A percentile compares a stretch with the other conserved stretches of the same genome.
Conservation (phyloP, 2,329 filamentous ascomycete genomes). For the Proliferodiscus dingleyae region DNA sequence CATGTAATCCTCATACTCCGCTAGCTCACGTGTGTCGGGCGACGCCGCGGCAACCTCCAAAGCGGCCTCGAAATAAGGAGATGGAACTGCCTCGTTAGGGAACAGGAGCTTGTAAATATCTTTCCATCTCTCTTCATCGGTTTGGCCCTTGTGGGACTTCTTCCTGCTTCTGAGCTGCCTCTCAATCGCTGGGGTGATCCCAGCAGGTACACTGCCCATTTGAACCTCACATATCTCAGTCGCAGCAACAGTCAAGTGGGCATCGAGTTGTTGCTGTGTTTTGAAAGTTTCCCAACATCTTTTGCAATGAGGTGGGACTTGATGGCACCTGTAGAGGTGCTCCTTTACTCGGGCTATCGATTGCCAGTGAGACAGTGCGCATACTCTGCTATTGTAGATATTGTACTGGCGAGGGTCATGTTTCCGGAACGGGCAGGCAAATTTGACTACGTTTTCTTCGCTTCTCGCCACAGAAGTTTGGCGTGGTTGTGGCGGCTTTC, state of each 20-base stretch:
- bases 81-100: conserved; percentile 12
- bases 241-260: conserved; percentile 10
- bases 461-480: background rate
- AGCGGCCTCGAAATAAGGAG: conserved; percentile 13
- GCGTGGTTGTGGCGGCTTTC: conserved; percentile 1
- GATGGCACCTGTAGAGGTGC: conserved; percentile 16
- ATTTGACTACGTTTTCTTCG: conserved; percentile 2
- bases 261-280: conserved; percentile 11
- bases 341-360: conserved; percentile 16
- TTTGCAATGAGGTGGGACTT: conserved; percentile 11
- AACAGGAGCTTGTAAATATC: conserved; percentile 19
- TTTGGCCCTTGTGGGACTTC: conserved; percentile 11
- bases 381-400: conserved; percentile 9
- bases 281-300: conserved; percentile 15
- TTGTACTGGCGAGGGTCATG: conserved; percentile 14
- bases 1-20: conserved; percentile 15
- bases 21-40: conserved; percentile 10
- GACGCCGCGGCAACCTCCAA: conserved; percentile 9
- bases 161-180: conserved; percentile 14
- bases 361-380: conserved; percentile 8
- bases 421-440: conserved; percentile 20
- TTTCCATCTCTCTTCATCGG: conserved; percentile 17
- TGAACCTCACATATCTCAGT: conserved; percentile 9
- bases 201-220: conserved; percentile 3
- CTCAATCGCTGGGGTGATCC: conserved; percentile 13